Conservation (phyloP, 192 early-diverging fungal species). For the Dispira simplex region DNA sequence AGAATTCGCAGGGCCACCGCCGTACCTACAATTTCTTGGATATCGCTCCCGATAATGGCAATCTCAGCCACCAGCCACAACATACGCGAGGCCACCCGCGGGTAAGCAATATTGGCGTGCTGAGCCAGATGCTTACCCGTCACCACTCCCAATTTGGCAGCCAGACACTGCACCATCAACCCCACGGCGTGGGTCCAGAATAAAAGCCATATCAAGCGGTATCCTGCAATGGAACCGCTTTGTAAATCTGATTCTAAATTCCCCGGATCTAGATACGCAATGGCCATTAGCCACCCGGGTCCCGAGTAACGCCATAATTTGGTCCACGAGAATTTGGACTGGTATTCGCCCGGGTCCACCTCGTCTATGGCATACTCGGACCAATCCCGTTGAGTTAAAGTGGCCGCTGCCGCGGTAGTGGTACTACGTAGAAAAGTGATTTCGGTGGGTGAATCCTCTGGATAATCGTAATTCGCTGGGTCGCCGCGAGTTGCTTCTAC, state of each 20-base stretch:
- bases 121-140: constrained; percentile 49
- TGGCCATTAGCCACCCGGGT: constrained; percentile 41
- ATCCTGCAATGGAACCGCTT: constrained; percentile 44
- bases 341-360: constrained; percentile 32
- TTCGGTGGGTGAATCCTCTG: neutral
- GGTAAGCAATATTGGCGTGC: constrained; percentile 28
- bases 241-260: constrained; percentile 59
- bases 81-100: constrained; percentile 22
- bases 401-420: neutral
- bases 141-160: constrained; percentile 43
- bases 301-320: constrained; percentile 49
- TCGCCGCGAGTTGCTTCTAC: neutral
- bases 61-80: constrained; percentile 45
- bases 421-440: neutral
- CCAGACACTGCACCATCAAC: constrained; percentile 41
- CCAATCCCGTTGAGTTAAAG: constrained; percentile 2
- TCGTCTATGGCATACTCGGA: constrained; percentile 12
- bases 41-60: constrained; percentile 55
- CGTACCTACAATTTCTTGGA: constrained; percentile 77
- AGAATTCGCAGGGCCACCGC: constrained; percentile 75
- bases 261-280: constrained; percentile 55
- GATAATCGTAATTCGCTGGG: neutral
- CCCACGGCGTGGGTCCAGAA: constrained; percentile 46
- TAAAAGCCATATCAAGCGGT: constrained; percentile 46
- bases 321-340: constrained; percentile 33